Evolutionary conservation across 805 yeast genomes (phyloP), one percentile per base, ranked within the genome.

Genomic region (Naumovozyma baii): DNA sequence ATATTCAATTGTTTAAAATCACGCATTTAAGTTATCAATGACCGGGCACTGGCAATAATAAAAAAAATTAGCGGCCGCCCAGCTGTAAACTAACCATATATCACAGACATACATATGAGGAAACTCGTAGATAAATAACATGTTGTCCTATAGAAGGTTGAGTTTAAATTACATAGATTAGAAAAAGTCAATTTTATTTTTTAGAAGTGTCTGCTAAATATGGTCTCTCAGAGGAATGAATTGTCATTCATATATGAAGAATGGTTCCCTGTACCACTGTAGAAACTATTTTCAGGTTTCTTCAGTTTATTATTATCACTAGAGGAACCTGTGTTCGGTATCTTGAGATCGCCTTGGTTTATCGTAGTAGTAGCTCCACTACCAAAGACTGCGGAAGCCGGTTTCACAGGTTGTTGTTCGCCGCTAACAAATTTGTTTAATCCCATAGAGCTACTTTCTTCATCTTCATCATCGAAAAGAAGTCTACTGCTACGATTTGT

Each of bases 251-350:
- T 37, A 16, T 47, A 46, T 4, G 43, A 37, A 34, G 38, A 35
- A 16, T 46, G 35, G 34, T 43, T 37, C 19, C 29, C 36, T 5
- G 29, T 14, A 18, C 47, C 46, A 33, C 42, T 50, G 40, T 51
- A 57, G 34, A 59, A 58, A 36, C 57, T 52, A 33, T 52, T 49
- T 39, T 59, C 64, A 13, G 64, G 64, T 38, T 54, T 57, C 37
- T 45, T 44, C 34, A 59, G 38, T 35, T 49, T 48, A 32, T 44
- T 44, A 13, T 42, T 43, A 31, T 42, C 44, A 2, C 31, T 33
- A 33, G 37, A 34, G 16, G 47, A 46, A 9, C 46, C 45, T 2
- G 45, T 44, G 10, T 34, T 31, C 13, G 51, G 47, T 5, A 45
- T 43, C 22, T 48, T 43, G 31, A 48, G 44, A 31, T 45, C 46